Conservation (phyloP, 2,329 filamentous ascomycete species). For the Fusarium nelsonii region DNA sequence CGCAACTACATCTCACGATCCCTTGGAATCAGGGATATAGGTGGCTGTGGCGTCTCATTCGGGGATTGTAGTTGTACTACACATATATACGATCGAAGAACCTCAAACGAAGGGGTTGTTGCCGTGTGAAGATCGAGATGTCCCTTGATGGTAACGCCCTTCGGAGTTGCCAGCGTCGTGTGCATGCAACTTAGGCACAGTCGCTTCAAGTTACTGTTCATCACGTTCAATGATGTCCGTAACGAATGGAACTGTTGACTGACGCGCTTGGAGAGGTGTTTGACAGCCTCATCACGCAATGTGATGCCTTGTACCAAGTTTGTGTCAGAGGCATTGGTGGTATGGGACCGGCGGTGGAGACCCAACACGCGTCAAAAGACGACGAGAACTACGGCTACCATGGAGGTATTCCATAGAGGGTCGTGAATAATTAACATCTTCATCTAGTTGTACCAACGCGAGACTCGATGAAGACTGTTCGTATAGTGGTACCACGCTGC, state of each 20-base stretch:
- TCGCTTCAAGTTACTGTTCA: background rate
- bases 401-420: background rate
- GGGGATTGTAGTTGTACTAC: too few relatives aligned
- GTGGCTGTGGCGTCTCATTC: background rate
- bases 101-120: background rate
- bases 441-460: too few relatives aligned
- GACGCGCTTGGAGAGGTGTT: too few relatives aligned
- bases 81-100: background rate
- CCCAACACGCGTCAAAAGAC: background rate
- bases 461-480: too few relatives aligned
- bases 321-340: background rate
- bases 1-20: too few relatives aligned
- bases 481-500: too few relatives aligned
- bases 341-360: background rate
- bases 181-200: too few relatives aligned
- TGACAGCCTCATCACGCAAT: background rate
- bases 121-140: background rate
- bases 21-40: background rate
- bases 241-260: too few relatives aligned
- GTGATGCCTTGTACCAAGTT: background rate
- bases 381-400: background rate
- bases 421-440: too few relatives aligned
- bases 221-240: too few relatives aligned
- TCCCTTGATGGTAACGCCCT: too few relatives aligned
- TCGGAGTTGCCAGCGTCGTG: too few relatives aligned